A percentile compares a stretch with the other conserved stretches of the same genome.
Evolutionary conservation across 2,329 filamentous ascomycete species (phyloP).

Genomic region (Chaetomiaceae sp.): DNA sequence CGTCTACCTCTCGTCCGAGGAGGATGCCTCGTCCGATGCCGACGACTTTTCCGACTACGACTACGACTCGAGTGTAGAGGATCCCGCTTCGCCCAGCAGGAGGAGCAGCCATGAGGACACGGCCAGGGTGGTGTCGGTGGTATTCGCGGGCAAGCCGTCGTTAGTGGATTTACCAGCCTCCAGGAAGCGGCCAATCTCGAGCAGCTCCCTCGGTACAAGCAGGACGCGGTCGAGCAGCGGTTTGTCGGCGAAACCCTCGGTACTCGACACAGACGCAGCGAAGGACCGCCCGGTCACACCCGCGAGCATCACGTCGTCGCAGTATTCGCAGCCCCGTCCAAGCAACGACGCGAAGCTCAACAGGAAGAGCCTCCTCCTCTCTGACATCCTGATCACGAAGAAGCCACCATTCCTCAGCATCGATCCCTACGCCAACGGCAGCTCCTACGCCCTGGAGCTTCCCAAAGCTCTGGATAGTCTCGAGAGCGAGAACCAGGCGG

Average conservation of each 20-base stretch:
- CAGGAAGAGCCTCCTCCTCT: slow-evolving; percentile 40
- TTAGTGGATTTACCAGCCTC: slow-evolving; percentile 44
- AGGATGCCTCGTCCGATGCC: slow-evolving; percentile 57
- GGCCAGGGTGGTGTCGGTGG: slow-evolving; percentile 53
- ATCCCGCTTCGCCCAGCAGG: slow-evolving; percentile 27
- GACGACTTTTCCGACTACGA: slow-evolving; percentile 46
- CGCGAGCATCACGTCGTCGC: slow-evolving; percentile 20
- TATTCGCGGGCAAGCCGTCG: slow-evolving; percentile 54
- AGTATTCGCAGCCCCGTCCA: slow-evolving; percentile 10
- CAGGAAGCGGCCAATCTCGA: slow-evolving; percentile 39
- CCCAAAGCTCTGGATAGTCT: slow-evolving; percentile 20
- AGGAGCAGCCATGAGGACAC: slow-evolving; percentile 47
- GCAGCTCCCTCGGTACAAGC: slow-evolving; percentile 32
- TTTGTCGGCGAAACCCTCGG: slow-evolving; percentile 15
- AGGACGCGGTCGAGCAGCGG: slow-evolving; percentile 24
- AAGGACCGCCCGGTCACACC: slow-evolving; percentile 20
- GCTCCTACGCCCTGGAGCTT: slow-evolving; percentile 29
- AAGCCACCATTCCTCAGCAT: slow-evolving; percentile 46
- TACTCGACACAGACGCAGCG: slow-evolving; percentile 7
- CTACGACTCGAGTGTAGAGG: slow-evolving; percentile 34
- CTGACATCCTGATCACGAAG: slow-evolving; percentile 29
- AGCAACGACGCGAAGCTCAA: slow-evolving; percentile 29
- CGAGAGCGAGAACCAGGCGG: slow-evolving; percentile 28
- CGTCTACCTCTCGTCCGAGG: slow-evolving; percentile 59
- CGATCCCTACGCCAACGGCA: slow-evolving; percentile 45